Percentiles rank a stretch among this genome's conserved stretches.
Conservation (phyloP, 441 rosid species). For the Gossypium trilobum region DNA sequence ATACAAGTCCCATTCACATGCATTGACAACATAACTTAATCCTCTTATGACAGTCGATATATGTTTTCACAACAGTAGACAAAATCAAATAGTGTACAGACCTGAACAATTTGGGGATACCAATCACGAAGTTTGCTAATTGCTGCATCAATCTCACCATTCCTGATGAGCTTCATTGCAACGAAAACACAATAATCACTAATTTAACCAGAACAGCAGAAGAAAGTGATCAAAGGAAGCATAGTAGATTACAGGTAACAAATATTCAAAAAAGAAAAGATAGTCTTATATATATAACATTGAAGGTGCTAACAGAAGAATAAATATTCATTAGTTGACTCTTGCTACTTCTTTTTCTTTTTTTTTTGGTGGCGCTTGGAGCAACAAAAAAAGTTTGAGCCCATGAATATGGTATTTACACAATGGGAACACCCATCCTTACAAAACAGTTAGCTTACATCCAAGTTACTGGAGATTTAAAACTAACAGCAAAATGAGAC, state of each 20-base stretch:
- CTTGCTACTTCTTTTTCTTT: neutral
- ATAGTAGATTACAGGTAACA: neutral
- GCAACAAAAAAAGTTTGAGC: neutral
- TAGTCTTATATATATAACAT: neutral
- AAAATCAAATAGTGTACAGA: constrained; percentile 16
- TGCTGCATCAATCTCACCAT: constrained; percentile 72
- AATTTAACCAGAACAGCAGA: neutral
- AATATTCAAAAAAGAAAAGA: constrained; percentile 1
- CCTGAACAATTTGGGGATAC: constrained; percentile 87
- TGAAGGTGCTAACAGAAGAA: neutral
- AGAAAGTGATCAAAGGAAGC: neutral
- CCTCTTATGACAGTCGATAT: neutral
- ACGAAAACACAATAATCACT: constrained; percentile 7
- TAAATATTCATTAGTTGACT: neutral
- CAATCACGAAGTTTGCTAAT: constrained; percentile 50
- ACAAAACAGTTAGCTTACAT: neutral
- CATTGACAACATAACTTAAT: neutral
- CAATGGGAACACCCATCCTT: neutral
- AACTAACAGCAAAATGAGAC: neutral
- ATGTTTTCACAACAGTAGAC: neutral
- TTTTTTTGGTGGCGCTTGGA: neutral
- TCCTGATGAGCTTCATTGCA: constrained; percentile 60
- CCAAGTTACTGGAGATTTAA: neutral
- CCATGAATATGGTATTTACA: neutral
- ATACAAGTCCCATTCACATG: neutral